Conservation (phyloP, 805 yeast genomes). For the Yamadazyma paraphyllophila region DNA sequence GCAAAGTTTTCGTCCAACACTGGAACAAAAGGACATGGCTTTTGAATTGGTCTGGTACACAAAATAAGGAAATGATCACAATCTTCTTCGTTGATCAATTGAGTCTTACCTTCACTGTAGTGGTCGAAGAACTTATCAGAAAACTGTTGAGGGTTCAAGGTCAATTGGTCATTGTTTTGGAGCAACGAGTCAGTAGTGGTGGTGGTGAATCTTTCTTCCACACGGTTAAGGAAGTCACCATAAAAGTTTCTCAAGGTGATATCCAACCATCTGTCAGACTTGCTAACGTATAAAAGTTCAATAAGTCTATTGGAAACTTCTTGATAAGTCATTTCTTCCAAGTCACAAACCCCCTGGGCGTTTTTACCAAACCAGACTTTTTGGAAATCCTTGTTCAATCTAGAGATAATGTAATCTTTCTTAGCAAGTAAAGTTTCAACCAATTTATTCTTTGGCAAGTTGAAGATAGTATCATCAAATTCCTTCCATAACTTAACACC, state of each 20-base stretch:
- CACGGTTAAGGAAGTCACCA: constrained; percentile 86
- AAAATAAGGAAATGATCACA: constrained; percentile 85
- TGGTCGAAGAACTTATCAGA: constrained; percentile 59
- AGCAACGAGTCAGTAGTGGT: constrained; percentile 58
- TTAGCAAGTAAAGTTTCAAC: constrained; percentile 77
- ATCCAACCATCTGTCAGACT: constrained; percentile 86
- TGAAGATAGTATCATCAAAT: constrained; percentile 89
- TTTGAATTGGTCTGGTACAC: constrained; percentile 81
- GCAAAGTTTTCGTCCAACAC: constrained; percentile 92
- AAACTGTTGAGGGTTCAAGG: constrained; percentile 57
- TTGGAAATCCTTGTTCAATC: constrained; percentile 91
- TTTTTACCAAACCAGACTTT: constrained; percentile 96
- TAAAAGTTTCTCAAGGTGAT: constrained; percentile 77
- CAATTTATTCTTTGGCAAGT: constrained; percentile 84
- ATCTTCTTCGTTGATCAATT: constrained; percentile 92
- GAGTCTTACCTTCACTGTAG: constrained; percentile 74
- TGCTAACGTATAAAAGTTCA: constrained; percentile 81
- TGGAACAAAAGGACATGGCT: constrained; percentile 98
- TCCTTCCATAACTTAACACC: constrained; percentile 98
- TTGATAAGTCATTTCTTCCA: constrained; percentile 92
- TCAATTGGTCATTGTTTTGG: constrained; percentile 69
- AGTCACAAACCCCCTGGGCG: constrained; percentile 77
- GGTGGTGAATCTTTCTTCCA: constrained; percentile 90
- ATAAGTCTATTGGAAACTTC: constrained; percentile 86
- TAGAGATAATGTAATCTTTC: constrained; percentile 80